These are phyloP conservation scores for Fusarium sublunatum DNA, from an alignment of 2,329 filamentous ascomycete genomes.

Conservation along the genomic window DNA sequence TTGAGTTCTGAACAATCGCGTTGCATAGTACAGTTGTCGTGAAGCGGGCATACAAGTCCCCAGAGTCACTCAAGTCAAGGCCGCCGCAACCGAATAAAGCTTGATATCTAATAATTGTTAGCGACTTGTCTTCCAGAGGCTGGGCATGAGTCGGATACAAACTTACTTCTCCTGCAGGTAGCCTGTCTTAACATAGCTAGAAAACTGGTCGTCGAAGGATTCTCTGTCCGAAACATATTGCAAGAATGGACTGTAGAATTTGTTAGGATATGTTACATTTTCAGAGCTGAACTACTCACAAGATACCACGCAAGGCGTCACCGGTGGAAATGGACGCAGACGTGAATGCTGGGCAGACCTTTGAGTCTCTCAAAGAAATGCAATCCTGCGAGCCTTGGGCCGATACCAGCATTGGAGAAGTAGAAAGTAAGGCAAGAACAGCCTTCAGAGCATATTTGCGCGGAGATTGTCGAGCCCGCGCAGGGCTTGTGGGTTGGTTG, in stretches of 20 bases:
- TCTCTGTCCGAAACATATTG: constrained; percentile 78
- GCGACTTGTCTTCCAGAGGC: not conserved
- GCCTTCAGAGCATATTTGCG: constrained; percentile 35
- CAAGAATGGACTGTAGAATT: constrained; percentile 78
- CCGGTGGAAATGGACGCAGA: constrained; percentile 77
- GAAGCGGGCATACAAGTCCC: constrained; percentile 89
- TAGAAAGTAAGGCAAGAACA: constrained; percentile 44
- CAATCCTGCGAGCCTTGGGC: constrained; percentile 57
- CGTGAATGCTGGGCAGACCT: constrained; percentile 77
- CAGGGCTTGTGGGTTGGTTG: constrained; percentile 8
- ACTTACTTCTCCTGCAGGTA: constrained; percentile 84
- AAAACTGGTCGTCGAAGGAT: constrained; percentile 82
- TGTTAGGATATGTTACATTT: constrained; percentile 23
- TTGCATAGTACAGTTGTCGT: constrained; percentile 94
- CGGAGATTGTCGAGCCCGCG: constrained; percentile 26
- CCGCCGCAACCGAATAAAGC: constrained; percentile 81
- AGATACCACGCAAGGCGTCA: constrained; percentile 66
- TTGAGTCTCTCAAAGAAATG: constrained; percentile 77
- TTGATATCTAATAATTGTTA: constrained; percentile 73
- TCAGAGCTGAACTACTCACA: constrained; percentile 62
- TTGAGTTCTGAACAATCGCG: constrained; percentile 90
- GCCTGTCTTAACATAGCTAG: constrained; percentile 75
- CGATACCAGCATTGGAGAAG: constrained; percentile 48
- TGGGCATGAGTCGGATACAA: not conserved
- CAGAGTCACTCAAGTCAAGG: constrained; percentile 81